Conservation (phyloP, 2,329 filamentous ascomycete genomes). For the Scortechinia acanthostroma region DNA sequence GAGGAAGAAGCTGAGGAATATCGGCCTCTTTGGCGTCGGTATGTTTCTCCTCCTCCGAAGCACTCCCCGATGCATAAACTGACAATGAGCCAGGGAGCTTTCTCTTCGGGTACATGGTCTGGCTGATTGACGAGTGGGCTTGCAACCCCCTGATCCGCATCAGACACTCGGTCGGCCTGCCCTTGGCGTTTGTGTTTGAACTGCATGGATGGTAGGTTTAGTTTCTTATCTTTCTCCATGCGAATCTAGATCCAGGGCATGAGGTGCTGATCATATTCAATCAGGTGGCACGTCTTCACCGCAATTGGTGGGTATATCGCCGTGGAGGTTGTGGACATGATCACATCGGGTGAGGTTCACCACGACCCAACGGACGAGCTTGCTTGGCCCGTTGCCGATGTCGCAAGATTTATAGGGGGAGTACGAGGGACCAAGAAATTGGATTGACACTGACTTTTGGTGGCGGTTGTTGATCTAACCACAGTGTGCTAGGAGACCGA, state of each 20-base stretch:
- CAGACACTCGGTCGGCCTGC: conserved; percentile 19
- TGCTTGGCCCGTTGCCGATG: conserved; percentile 29
- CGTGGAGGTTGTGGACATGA: conserved; percentile 24
- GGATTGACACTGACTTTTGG: too few species aligned
- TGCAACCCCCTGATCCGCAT: conserved; percentile 16
- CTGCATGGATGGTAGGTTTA: conserved; percentile 28
- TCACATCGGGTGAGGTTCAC: conserved; percentile 20
- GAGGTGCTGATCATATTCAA: too few species aligned
- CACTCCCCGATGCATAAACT: too few species aligned
- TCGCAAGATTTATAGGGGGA: too few species aligned
- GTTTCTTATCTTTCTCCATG: neutral
- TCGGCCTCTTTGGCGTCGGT: neutral
- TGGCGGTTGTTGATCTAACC: too few species aligned
- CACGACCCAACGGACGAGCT: conserved; percentile 15
- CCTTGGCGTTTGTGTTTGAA: conserved; percentile 26
- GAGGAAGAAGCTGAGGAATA: conserved; percentile 7
- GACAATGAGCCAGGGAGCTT: conserved; percentile 20
- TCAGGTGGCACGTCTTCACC: conserved; percentile 31
- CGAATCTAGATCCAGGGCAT: too few species aligned
- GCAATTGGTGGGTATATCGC: conserved; percentile 29
- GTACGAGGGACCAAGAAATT: too few species aligned
- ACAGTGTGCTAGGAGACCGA: too few species aligned
- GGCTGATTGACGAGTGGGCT: conserved; percentile 26
- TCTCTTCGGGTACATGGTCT: conserved; percentile 24
- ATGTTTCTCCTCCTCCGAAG: too few species aligned